Evolutionary conservation across 2,329 filamentous ascomycete genomes (phyloP), one percentile per base, ranked within the genome.

Genomic region (Cladobotryum mycophilum): DNA sequence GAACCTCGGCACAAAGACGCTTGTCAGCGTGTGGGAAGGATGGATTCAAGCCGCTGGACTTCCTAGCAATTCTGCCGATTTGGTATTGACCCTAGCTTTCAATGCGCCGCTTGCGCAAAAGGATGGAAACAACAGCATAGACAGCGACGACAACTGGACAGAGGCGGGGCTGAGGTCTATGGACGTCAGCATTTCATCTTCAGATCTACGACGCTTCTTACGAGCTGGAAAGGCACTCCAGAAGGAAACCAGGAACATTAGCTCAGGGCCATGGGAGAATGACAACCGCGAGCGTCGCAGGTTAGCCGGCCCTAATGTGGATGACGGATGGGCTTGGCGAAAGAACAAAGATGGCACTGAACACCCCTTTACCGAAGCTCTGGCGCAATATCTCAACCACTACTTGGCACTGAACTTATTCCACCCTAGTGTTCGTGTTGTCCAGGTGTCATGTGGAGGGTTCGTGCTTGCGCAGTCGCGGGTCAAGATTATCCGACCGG

Each of bases 351-450:
- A 55, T n/a, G 45, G 48, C 1, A 53, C 56, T 5, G 40, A 57
- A 11, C 62, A 67, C 15, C 60, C 78, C 0, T 81, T 82, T 54
- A 74, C 70, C 0, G 68, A 76, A 41, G 77, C 78, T 0, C 57
- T 82, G 15, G 72, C 70, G 0, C 59, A 59, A 5, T 82, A 82
- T 50, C 53, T 81, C 6, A 63, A 73, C 49, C 66, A 72, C n/a
- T 78, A 82, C 53, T 66, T 81, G 5, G 77, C 74, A 0, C 62
- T 83, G 13, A 70, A 82, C 57, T 56, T 82, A 55, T 77, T 78
- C 49, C 78, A 82, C 55, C 75, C 79, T 0, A 69, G 72, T n/a
- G 78, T 81, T 3, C 66, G 71, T 2, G 63, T 82, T 20, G 67
- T 67, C 12, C 78, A 79, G 54, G 70, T 82, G 25, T 77, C 76